A percentile compares a stretch with the other conserved stretches of the same genome.
Evolutionary conservation across 176 grass and related monocot species (phyloP).

Genomic region (Triticum urartu): DNA sequence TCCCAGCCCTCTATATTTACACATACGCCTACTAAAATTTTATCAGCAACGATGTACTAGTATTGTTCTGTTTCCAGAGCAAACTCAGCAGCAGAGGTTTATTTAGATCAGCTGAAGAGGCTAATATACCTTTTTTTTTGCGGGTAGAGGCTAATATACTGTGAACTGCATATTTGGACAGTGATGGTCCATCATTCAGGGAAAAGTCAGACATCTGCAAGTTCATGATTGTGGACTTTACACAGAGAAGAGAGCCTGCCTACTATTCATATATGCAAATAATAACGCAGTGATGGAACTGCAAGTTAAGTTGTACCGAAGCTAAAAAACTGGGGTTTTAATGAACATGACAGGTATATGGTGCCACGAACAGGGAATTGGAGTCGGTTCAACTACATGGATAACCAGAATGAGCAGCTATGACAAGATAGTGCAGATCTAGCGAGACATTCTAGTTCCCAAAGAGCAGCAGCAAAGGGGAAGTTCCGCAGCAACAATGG

Average conservation of each 20-base stretch:
- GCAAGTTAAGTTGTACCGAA: not conserved
- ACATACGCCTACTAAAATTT: not conserved
- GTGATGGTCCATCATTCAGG: not conserved
- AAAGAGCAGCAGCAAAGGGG: not conserved
- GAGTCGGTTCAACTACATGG: not conserved
- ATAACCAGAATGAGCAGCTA: not conserved
- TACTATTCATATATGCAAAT: not conserved
- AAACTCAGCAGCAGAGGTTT: not conserved
- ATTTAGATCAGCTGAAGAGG: not conserved
- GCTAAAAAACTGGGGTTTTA: not conserved
- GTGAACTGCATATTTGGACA: not conserved
- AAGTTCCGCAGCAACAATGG: not conserved
- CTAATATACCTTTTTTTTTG: not conserved
- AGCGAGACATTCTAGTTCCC: not conserved
- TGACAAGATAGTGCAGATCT: not conserved
- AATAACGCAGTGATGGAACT: too few relatives aligned
- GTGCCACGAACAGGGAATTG: not conserved
- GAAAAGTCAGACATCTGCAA: not conserved
- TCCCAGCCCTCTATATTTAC: not conserved
- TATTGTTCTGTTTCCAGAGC: not conserved
- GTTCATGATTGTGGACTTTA: not conserved
- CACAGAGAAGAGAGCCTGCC: not conserved
- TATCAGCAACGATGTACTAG: not conserved
- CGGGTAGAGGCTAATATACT: not conserved
- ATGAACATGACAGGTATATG: not conserved